Evolutionary conservation across 495 filamentous ascomycete species (phyloP), one percentile per base, ranked within the genome.

Genomic region (Xylaria venustula): DNA sequence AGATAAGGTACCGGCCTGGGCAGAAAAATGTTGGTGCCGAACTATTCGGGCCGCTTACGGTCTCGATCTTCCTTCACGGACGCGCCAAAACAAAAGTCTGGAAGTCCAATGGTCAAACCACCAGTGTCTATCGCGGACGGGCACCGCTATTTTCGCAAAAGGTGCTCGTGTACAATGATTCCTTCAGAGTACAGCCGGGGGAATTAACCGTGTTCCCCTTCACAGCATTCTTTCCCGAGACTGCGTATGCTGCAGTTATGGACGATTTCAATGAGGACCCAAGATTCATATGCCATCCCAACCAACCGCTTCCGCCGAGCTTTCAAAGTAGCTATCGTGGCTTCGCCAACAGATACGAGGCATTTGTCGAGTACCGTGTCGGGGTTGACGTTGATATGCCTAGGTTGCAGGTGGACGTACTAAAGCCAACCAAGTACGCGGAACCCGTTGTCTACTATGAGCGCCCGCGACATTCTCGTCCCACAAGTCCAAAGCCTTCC

Each of bases 351-450:
- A 54, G 23, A 1, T 61, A 46, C 23, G 58, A 61, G 7, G 19
- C 49, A 3, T 61, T 61, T 32, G 58, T 61, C 22, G 58, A 61
- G 50, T 61, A 61, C 50, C 58, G 58, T n/a, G 30, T 61, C n/a
- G 58, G 58, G 5, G 58, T 61, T 9, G 32, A 54, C 14, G 42
- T 54, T 9, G 12, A 20, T 9, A 61, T 54, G 58, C 58, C 58
- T 15, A 26, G 17, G 26, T 48, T 61, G 28, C 49, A 17, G 0
- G 50, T 61, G 22, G 20, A 41, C 1, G 23, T 61, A 15, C 14
- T 1, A 15, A 54, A n/a, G 30, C 58, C 50, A 2, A 37, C 7
- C 19, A 25, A 46, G 40, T 44, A 60, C 23, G 5, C 26, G 1
- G 58, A 61, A 41, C 58, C 58, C 3, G 6, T 54, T 5, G 42